phyloP scores from a whole-genome alignment of 2,329 filamentous ascomycete species.

The Paraconiothyrium brasiliense region DNA sequence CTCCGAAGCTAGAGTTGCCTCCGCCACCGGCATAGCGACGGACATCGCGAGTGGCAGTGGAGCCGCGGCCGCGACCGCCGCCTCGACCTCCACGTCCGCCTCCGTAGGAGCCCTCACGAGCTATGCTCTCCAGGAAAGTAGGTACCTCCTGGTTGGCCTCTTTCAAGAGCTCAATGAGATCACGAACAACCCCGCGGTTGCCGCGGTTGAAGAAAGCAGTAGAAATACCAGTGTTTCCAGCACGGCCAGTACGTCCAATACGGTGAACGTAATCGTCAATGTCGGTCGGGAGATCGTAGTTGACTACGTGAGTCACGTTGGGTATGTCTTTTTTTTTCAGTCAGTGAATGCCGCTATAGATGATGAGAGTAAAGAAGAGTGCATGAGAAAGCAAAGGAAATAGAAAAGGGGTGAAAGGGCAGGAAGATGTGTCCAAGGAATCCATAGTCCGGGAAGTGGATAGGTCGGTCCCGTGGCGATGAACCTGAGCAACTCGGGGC shows the following conservation, averaged over 20 bases:
- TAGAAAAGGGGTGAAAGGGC: conserved; percentile 13
- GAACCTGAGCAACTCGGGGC: background rate
- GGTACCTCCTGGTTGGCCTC: conserved; percentile 98
- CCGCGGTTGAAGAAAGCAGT: conserved; percentile 99
- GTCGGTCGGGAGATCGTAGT: conserved; percentile 98
- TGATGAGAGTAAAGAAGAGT: background rate
- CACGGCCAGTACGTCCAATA: conserved; percentile 99
- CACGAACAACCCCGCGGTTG: conserved; percentile 96
- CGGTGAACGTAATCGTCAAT: conserved; percentile 99
- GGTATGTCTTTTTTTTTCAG: conserved; percentile 80
- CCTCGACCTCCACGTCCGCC: conserved; percentile 73
- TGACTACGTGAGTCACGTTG: conserved; percentile 96
- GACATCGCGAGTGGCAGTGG: conserved; percentile 82
- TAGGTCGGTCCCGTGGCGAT: no score
- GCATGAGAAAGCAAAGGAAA: conserved; percentile 5
- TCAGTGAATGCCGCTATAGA: background rate
- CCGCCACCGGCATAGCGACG: conserved; percentile 69
- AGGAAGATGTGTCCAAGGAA: no score
- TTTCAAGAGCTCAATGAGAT: conserved; percentile 96
- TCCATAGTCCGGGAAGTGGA: no score
- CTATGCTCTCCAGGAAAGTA: conserved; percentile 93
- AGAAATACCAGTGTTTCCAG: conserved; percentile 97
- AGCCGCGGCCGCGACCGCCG: conserved; percentile 77
- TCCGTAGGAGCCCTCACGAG: conserved; percentile 82
- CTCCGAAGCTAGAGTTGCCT: conserved; percentile 56